Conservation (phyloP, 768 basidiomycete genomes). For the Lactarius tabidus region DNA sequence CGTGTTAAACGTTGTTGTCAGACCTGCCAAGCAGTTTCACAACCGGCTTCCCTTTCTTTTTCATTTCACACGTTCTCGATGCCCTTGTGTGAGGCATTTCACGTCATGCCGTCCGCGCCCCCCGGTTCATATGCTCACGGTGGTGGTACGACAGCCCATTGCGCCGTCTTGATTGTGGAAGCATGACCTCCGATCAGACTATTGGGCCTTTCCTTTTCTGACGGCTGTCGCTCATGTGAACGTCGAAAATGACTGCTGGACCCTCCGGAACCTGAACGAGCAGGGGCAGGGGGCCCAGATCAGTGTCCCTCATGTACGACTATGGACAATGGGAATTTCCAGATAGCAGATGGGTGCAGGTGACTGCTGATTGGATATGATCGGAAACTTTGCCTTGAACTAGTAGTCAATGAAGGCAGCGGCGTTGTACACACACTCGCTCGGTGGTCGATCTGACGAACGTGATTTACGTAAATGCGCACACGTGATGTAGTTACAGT, state of each 20-base stretch:
- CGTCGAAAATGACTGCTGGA: slow-evolving; percentile 88
- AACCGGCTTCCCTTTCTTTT: neutral
- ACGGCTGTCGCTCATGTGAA: slow-evolving; percentile 76
- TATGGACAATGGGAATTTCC: slow-evolving; percentile 91
- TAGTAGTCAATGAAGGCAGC: neutral
- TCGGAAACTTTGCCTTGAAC: slow-evolving; percentile 25
- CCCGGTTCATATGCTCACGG: slow-evolving; percentile 74
- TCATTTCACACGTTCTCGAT: slow-evolving; percentile 31
- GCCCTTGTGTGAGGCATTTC: slow-evolving; percentile 94
- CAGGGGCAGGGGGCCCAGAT: slow-evolving; percentile 50
- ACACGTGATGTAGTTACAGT: slow-evolving; percentile 11
- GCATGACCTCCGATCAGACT: slow-evolving; percentile 81
- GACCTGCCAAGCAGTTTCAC: slow-evolving; percentile 27
- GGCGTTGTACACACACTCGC: neutral
- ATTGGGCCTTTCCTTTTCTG: slow-evolving; percentile 87
- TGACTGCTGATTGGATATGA: slow-evolving; percentile 64
- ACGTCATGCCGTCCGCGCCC: slow-evolving; percentile 67
- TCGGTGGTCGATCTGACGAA: neutral
- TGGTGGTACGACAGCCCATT: slow-evolving; percentile 86
- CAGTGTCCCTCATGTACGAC: slow-evolving; percentile 92
- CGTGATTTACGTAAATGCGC: neutral
- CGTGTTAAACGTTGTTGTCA: neutral
- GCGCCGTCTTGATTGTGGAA: slow-evolving; percentile 66
- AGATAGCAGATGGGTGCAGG: slow-evolving; percentile 67
- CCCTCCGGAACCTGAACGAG: slow-evolving; percentile 50